Percentiles rank a stretch among this genome's conserved stretches.
phyloP scores from a whole-genome alignment of 441 rosid species.

The Pelargonium myrrhifolium region DNA sequence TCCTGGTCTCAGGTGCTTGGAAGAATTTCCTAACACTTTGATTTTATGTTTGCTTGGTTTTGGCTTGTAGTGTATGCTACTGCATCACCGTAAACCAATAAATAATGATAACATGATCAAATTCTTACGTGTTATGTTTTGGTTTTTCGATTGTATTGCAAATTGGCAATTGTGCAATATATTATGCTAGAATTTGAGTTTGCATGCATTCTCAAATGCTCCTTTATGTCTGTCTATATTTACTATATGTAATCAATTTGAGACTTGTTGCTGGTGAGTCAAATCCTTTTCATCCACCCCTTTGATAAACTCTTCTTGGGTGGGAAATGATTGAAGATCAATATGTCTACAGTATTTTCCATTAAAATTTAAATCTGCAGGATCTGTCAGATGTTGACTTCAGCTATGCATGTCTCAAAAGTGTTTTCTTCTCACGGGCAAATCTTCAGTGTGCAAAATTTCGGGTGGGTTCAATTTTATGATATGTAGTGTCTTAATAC shows the following conservation, averaged over 20 bases:
- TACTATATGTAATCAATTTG: neutral
- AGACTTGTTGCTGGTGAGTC: constrained; percentile 4
- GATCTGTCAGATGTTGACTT: constrained; percentile 80
- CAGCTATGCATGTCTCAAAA: constrained; percentile 78
- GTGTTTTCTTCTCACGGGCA: constrained; percentile 87
- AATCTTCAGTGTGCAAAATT: constrained; percentile 82
- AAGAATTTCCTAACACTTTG: neutral
- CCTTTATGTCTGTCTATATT: constrained; percentile 2
- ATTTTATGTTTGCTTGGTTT: neutral
- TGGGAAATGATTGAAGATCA: neutral
- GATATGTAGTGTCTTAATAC: neutral
- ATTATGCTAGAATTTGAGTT: neutral
- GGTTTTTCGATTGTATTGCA: neutral
- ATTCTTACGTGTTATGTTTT: neutral
- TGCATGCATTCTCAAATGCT: neutral
- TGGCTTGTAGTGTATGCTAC: neutral
- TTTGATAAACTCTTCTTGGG: neutral
- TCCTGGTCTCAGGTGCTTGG: constrained; percentile 16
- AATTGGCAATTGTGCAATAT: neutral
- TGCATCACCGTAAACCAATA: neutral
- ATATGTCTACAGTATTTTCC: constrained; percentile 4
- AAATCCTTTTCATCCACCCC: neutral
- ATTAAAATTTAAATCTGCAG: constrained; percentile 34
- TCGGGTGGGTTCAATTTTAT: constrained; percentile 42
- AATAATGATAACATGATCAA: neutral